These are phyloP conservation scores for Starmerella bombi DNA, from an alignment of 805 yeast genomes.

Conservation along the genomic window DNA sequence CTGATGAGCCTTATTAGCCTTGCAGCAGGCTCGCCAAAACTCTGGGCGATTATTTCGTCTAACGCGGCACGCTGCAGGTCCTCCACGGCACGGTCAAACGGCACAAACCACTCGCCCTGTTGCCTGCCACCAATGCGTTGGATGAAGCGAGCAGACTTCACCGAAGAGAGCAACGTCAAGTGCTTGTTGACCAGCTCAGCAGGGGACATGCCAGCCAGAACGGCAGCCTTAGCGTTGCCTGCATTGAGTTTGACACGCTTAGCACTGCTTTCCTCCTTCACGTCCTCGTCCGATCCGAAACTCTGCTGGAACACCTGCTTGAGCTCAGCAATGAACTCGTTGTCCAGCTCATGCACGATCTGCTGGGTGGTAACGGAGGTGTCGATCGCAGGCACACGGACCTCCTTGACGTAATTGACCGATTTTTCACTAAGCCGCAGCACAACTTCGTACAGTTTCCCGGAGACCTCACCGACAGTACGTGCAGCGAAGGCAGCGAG, in stretches of 20 bases:
- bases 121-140: constrained; percentile 41
- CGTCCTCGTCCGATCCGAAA: not conserved
- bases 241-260: constrained; percentile 13
- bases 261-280: constrained; percentile 4
- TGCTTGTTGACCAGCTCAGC: constrained; percentile 43
- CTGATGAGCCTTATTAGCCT: constrained; percentile 69
- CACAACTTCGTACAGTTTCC: constrained; percentile 48
- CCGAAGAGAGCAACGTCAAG: constrained; percentile 47
- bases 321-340: constrained; percentile 6
- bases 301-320: constrained; percentile 9
- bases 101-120: constrained; percentile 33
- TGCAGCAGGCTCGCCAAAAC: constrained; percentile 40
- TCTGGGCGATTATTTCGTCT: constrained; percentile 27
- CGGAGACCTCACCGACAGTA: constrained; percentile 55
- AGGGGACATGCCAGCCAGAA: constrained; percentile 8
- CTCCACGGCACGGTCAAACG: constrained; percentile 25
- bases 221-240: constrained; percentile 14
- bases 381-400: constrained; percentile 24
- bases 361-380: constrained; percentile 17
- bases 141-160: constrained; percentile 44
- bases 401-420: constrained; percentile 8
- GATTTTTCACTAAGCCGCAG: constrained; percentile 43
- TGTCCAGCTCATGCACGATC: constrained; percentile 10
- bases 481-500: constrained; percentile 50
- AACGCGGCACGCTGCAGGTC: constrained; percentile 25